A percentile compares a stretch with the other conserved stretches of the same genome.
phyloP scores from a whole-genome alignment of 2,329 filamentous ascomycete species.

The Aspergillus pseudonomiae region DNA sequence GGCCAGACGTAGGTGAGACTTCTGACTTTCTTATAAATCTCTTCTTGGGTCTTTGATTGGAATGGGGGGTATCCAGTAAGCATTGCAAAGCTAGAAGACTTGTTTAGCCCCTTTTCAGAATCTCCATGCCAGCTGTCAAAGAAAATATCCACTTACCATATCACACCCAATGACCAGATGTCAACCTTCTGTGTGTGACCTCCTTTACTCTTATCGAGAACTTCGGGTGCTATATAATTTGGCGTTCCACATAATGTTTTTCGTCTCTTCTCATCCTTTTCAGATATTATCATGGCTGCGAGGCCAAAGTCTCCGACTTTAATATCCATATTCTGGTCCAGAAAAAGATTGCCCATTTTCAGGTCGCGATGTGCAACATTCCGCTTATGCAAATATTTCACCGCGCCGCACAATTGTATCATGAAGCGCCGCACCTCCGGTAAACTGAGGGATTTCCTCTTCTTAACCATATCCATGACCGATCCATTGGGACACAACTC shows the following conservation, averaged over 20 bases:
- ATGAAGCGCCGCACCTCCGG: conserved; percentile 93
- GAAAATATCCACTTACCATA: conserved; percentile 65
- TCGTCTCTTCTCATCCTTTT: conserved; percentile 81
- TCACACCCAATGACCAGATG: conserved; percentile 97
- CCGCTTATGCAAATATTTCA: conserved; percentile 96
- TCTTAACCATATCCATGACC: conserved; percentile 96
- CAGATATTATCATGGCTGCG: conserved; percentile 86
- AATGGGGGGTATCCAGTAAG: conserved; percentile 95
- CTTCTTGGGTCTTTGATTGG: conserved; percentile 69
- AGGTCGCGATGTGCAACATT: conserved; percentile 96
- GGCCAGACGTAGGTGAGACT: conserved; percentile 54
- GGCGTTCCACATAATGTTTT: conserved; percentile 96
- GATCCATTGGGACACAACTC: conserved; percentile 95
- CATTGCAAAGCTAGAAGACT: conserved; percentile 75
- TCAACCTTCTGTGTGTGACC: conserved; percentile 98
- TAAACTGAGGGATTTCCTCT: conserved; percentile 84
- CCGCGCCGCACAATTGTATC: conserved; percentile 91
- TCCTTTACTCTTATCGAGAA: conserved; percentile 88
- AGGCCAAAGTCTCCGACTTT: conserved; percentile 98
- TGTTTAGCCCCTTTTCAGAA: conserved; percentile 23
- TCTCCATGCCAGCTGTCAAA: neutral
- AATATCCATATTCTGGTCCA: conserved; percentile 93
- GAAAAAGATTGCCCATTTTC: conserved; percentile 97
- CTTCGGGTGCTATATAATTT: conserved; percentile 97
- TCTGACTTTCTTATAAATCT: conserved; percentile 55